Evolutionary conservation across 106 monocot genomes (phyloP).

Genomic region (Vanilla planifolia): DNA sequence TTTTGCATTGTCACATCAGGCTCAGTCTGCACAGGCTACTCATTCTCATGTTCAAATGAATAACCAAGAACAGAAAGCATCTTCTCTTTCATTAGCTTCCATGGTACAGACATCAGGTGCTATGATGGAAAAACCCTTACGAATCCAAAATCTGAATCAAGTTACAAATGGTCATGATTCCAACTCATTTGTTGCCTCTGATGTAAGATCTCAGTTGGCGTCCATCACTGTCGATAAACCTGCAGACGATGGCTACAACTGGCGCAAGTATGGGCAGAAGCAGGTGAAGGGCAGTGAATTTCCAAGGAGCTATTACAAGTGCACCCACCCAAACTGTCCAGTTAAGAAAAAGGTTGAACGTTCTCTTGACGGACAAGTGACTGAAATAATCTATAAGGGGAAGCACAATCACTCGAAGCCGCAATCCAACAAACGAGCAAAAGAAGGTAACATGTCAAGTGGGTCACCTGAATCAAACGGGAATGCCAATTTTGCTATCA

Average conservation of each 20-base stretch:
- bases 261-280: conserved; percentile 79
- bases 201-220: conserved; percentile 24
- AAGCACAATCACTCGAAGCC: conserved; percentile 55
- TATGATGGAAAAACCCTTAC: conserved; percentile 4
- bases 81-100: conserved; percentile 16
- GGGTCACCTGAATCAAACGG: background rate
- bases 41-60: conserved; percentile 34
- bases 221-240: conserved; percentile 40
- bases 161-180: conserved; percentile 5
- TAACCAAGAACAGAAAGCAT: conserved; percentile 22
- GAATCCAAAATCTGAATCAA: conserved; percentile 8
- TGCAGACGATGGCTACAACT: conserved; percentile 64
- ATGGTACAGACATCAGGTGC: conserved; percentile 7
- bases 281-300: conserved; percentile 70
- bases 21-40: conserved; percentile 44
- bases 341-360: conserved; percentile 77
- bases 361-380: conserved; percentile 50
- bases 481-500: background rate
- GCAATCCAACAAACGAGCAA: conserved; percentile 29
- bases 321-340: conserved; percentile 48
- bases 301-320: conserved; percentile 66
- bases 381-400: conserved; percentile 59
- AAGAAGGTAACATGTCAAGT: conserved; percentile 23
- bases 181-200: conserved; percentile 13
- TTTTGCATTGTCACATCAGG: conserved; percentile 48